These are phyloP conservation scores for Rubroboletus satanas DNA, from an alignment of 768 basidiomycete genomes.

Conservation along the genomic window DNA sequence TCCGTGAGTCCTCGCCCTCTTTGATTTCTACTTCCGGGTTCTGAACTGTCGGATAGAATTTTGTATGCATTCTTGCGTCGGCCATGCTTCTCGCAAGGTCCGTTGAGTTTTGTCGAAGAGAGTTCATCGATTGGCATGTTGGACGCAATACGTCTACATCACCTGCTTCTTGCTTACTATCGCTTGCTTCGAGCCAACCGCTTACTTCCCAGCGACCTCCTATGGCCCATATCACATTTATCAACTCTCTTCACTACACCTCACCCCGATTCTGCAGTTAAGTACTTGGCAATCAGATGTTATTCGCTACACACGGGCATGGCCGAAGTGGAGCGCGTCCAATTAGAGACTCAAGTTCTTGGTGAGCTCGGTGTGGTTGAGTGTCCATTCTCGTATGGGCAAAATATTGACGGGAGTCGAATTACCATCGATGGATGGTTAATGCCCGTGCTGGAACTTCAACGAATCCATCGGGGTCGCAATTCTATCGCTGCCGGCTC, in stretches of 20 bases:
- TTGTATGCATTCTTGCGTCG: constrained; percentile 48
- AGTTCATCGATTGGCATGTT: constrained; percentile 28
- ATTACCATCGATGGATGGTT: constrained; percentile 75
- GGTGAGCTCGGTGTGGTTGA: constrained; percentile 60
- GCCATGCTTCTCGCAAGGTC: constrained; percentile 46
- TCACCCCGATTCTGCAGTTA: constrained; percentile 60
- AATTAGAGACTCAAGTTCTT: constrained; percentile 57
- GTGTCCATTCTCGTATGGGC: constrained; percentile 57
- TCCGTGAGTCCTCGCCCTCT: constrained; percentile 45
- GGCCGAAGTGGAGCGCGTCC: constrained; percentile 70
- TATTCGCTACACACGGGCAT: constrained; percentile 75
- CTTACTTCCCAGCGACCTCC: constrained; percentile 54
- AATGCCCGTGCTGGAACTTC: constrained; percentile 64
- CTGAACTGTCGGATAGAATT: constrained; percentile 39
- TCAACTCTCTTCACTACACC: constrained; percentile 43
- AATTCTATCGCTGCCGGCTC: constrained; percentile 40
- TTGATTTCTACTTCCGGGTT: neutral
- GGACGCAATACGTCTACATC: constrained; percentile 54
- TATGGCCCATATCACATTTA: constrained; percentile 53
- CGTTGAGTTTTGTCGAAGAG: constrained; percentile 44
- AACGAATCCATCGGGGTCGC: constrained; percentile 53
- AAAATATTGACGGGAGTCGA: constrained; percentile 43
- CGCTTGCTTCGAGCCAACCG: constrained; percentile 75
- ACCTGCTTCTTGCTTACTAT: constrained; percentile 73
- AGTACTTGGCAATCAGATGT: constrained; percentile 70